Base-by-base conservation (phyloP, 495 filamentous ascomycete genomes). In the Lasiosphaeria ovina region DNA sequence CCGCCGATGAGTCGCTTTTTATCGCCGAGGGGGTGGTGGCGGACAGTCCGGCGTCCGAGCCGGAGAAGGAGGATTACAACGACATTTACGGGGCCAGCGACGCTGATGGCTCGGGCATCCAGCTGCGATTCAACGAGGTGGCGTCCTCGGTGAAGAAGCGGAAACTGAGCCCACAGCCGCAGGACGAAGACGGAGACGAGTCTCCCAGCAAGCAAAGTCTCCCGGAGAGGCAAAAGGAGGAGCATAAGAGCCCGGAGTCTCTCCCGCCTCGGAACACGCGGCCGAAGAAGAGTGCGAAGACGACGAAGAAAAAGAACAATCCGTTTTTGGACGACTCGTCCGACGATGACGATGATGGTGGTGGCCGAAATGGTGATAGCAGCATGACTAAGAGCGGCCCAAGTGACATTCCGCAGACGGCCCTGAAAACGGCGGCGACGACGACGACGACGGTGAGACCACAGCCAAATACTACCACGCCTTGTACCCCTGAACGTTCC, bases 111-210 rank as follows among this genome's bases (percentile, higher is more conserved):
- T 60, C 40, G 32, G 17, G 35, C n/a, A 68, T 31, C n/a, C n/a
- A 51, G 6, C 11, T 31, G 4, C 17, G 81, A n/a, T 86, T 72
- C 60, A 85, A 86, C 69, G 85, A 87, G 65, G 66, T 58, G 53
- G 63, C 12, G 6, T 73, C 71, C 5, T 62, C 74, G 9, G 60
- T 77, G 0, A 86, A 85, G 69, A 75, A 70, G 66, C 63, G 77
- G 67, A 82, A 70, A 63, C 42, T 76, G 48, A 65, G 38, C 34
- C 38, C 33, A 24, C 35, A 56, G 33, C 34, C 44, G 2, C 12
- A 11, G 7, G 44, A 42, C 12, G 38, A 8, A 42, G 12, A 42
- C 0, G 38, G 4, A 4, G 44, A 47, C 1, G 16, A 47, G 12
- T 9, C 6, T 47, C 44, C 8, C 44, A 47, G 44, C 5, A 9